A percentile compares a stretch with the other conserved stretches of the same genome.
Evolutionary conservation across 441 rosid genomes (phyloP).

Genomic region (Corymbia citriodora): DNA sequence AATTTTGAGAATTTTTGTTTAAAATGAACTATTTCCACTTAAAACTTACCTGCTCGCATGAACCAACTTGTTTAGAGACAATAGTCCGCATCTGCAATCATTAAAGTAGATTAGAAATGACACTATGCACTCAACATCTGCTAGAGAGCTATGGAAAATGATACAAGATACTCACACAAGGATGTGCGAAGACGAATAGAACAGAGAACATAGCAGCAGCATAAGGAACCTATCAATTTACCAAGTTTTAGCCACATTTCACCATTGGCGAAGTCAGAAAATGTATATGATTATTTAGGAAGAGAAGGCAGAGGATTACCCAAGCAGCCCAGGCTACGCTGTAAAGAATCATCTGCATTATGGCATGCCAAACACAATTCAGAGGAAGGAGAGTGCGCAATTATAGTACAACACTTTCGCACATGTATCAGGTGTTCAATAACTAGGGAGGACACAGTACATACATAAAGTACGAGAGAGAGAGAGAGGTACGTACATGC

Average conservation of each 20-base stretch:
- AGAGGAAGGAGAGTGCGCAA: neutral
- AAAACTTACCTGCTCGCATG: slow-evolving; percentile 66
- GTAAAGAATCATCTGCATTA: slow-evolving; percentile 66
- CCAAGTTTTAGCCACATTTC: slow-evolving; percentile 12
- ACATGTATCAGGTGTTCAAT: neutral
- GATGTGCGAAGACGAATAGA: slow-evolving; percentile 55
- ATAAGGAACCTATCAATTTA: slow-evolving; percentile 63
- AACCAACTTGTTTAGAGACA: slow-evolving; percentile 80
- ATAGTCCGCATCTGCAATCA: slow-evolving; percentile 69
- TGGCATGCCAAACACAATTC: neutral
- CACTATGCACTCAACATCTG: neutral
- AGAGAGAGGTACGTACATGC: slow-evolving; percentile 43
- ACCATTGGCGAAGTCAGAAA: neutral
- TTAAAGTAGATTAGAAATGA: neutral
- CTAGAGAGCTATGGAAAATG: neutral
- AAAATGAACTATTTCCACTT: neutral
- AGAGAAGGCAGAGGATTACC: slow-evolving; percentile 38
- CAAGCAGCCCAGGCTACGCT: slow-evolving; percentile 79
- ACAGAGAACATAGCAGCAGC: slow-evolving; percentile 60
- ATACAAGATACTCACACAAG: slow-evolving; percentile 55
- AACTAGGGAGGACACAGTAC: neutral
- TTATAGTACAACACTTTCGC: neutral
- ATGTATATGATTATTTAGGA: neutral
- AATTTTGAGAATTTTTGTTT: neutral
- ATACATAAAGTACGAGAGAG: neutral